These are phyloP conservation scores for Chaetothyriales sp. DNA, from an alignment of 2,329 filamentous ascomycete species.

Conservation along the genomic window DNA sequence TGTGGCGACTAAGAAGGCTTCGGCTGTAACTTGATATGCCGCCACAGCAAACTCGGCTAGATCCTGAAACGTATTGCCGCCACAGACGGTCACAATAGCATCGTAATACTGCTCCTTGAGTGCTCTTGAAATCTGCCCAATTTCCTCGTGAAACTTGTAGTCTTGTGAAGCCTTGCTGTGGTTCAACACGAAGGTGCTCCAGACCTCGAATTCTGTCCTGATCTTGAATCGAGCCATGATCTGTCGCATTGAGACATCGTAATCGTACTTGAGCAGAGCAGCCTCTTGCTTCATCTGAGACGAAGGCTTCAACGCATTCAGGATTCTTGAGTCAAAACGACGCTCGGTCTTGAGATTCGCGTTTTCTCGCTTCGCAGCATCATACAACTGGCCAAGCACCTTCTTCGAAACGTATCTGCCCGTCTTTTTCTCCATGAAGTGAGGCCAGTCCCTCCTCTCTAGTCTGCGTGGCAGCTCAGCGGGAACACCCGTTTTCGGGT, in stretches of 20 bases:
- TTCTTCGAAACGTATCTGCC: slow-evolving; percentile 50
- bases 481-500: slow-evolving; percentile 72
- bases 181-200: slow-evolving; percentile 67
- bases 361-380: slow-evolving; percentile 52
- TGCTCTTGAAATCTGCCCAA: slow-evolving; percentile 50
- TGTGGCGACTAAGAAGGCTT: slow-evolving; percentile 29
- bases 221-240: slow-evolving; percentile 78
- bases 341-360: slow-evolving; percentile 60
- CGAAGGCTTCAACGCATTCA: slow-evolving; percentile 44
- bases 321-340: slow-evolving; percentile 61
- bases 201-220: slow-evolving; percentile 78
- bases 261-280: slow-evolving; percentile 53
- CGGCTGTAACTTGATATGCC: slow-evolving; percentile 59
- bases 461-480: slow-evolving; percentile 51
- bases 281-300: slow-evolving; percentile 43
- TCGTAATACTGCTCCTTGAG: slow-evolving; percentile 56
- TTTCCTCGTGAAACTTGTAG: slow-evolving; percentile 76
- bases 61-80: slow-evolving; percentile 40
- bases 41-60: slow-evolving; percentile 64
- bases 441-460: slow-evolving; percentile 54
- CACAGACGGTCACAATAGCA: slow-evolving; percentile 50
- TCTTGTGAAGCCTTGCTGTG: slow-evolving; percentile 58
- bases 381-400: slow-evolving; percentile 68
- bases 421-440: slow-evolving; percentile 60
- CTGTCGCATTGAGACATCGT: slow-evolving; percentile 61